These are phyloP conservation scores for Reutealis trisperma DNA, from an alignment of 345 rosid species.

Conservation along the genomic window DNA sequence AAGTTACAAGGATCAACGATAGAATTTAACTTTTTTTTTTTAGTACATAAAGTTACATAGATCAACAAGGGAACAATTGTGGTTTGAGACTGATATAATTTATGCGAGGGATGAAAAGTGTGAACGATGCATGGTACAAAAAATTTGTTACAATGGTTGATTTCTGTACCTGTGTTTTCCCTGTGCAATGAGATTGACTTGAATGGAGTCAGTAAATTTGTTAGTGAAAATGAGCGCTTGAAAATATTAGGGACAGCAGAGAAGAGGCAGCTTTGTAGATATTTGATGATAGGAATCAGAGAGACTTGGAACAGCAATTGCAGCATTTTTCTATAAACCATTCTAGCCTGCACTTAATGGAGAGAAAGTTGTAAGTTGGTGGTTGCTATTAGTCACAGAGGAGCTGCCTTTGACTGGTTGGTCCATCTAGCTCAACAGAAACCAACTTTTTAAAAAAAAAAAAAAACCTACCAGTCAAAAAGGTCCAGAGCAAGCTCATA, in stretches of 20 bases:
- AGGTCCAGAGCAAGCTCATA: background rate
- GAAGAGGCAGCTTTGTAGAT: background rate
- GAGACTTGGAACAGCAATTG: slow-evolving; percentile 29
- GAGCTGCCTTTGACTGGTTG: slow-evolving; percentile 34
- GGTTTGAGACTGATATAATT: background rate
- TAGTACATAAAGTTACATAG: background rate
- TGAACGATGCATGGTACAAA: background rate
- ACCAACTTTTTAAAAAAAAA: background rate
- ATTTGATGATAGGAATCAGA: background rate
- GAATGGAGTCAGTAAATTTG: background rate
- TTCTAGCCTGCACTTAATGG: slow-evolving; percentile 35
- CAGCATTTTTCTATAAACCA: slow-evolving; percentile 50
- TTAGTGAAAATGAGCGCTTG: slow-evolving; percentile 1
- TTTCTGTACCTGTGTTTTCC: background rate
- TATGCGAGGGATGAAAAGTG: background rate
- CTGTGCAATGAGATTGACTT: background rate
- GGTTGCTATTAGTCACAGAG: background rate
- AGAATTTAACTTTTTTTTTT: background rate
- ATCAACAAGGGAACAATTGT: background rate
- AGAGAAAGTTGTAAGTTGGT: background rate
- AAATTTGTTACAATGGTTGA: background rate
- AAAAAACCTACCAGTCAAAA: slow-evolving; percentile 29
- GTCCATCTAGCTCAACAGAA: background rate
- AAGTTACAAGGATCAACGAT: background rate
- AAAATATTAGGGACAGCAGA: background rate